Evolutionary conservation across 2,329 filamentous ascomycete species (phyloP), one percentile per base, ranked within the genome.

Genomic region (Fusarium circinatum): DNA sequence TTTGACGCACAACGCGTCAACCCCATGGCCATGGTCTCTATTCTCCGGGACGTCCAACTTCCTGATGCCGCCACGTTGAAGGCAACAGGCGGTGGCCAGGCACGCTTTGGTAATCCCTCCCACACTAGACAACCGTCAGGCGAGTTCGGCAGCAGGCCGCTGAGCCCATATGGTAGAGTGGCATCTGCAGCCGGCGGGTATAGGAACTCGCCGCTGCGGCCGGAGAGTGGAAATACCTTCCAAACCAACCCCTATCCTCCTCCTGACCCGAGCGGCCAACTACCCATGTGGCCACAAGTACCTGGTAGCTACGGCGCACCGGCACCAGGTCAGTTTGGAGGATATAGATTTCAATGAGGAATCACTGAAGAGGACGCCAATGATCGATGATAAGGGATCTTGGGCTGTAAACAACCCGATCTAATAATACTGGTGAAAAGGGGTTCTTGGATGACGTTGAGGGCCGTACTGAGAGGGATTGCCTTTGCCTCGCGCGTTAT

Each of bases 1-100:
- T 98, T 97, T 82, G 90, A 91, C 60, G 89, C 90, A 26, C 89
- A 90, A 44, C 88, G 90, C 17, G 92, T 98, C 76, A 93, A 89
- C 71, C 85, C 94, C 0, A 85, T 90, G 39, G 91, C 89, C 66
- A 86, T 98, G 84, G 92, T 96, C 12, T 88, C 90, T 38, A 85
- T 98, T 45, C 85, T 99, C 28, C 89, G 91, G 38, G 88, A 90
- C 61, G 90, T 92, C 12, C 85, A 89, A 30, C 86, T 96, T 15
- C 93, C 93, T 0, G 88, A 90, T 70, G 89, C 87, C 71, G 82
- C 82, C 38, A 83, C 86, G 14, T 90, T 89, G 86, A 90, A 89
- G 78, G 79, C 83, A 39, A 82, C 80, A 52, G 81, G 78, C 15
- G 82, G 81, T 38, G 81, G 80, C 9, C 83, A 84, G 60, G 78